These are phyloP conservation scores for Alternaria alternata DNA, from an alignment of 2,329 filamentous ascomycete species.

Conservation along the genomic window DNA sequence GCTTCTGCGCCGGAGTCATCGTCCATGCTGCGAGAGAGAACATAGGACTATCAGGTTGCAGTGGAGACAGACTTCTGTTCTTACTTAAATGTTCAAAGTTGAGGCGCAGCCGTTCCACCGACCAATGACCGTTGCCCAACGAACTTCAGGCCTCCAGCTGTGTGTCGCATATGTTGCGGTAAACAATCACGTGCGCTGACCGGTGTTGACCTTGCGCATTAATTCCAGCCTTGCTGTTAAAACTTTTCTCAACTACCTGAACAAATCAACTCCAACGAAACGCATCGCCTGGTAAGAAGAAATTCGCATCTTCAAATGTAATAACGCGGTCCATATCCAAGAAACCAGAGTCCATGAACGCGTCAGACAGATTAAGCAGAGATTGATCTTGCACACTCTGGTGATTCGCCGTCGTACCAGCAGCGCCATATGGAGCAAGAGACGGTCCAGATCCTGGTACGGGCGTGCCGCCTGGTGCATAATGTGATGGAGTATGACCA, in stretches of 20 bases:
- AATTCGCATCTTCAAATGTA: conserved; percentile 48
- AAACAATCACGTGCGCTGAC: no score
- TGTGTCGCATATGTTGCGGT: no score
- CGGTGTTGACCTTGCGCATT: no score
- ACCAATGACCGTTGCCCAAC: no score
- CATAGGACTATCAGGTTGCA: no score
- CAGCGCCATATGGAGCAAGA: conserved; percentile 2
- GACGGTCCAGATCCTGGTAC: neutral
- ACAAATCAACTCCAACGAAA: conserved; percentile 27
- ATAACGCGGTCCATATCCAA: conserved; percentile 47
- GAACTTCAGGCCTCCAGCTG: no score
- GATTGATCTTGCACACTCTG: conserved; percentile 40
- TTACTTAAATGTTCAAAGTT: no score
- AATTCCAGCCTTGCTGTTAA: no score
- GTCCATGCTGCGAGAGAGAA: no score
- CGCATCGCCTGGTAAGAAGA: conserved; percentile 41
- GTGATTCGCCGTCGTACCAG: conserved; percentile 10
- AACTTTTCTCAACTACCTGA: fast-evolving
- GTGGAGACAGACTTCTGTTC: no score
- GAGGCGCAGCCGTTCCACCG: no score
- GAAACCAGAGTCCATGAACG: conserved; percentile 46
- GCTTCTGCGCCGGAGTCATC: no score
- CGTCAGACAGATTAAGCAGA: conserved; percentile 40
- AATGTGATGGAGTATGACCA: conserved; percentile 7
- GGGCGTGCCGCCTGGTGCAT: conserved; percentile 5